phyloP scores from a whole-genome alignment of 768 basidiomycete genomes.

The Leccinellum rugosiceps region DNA sequence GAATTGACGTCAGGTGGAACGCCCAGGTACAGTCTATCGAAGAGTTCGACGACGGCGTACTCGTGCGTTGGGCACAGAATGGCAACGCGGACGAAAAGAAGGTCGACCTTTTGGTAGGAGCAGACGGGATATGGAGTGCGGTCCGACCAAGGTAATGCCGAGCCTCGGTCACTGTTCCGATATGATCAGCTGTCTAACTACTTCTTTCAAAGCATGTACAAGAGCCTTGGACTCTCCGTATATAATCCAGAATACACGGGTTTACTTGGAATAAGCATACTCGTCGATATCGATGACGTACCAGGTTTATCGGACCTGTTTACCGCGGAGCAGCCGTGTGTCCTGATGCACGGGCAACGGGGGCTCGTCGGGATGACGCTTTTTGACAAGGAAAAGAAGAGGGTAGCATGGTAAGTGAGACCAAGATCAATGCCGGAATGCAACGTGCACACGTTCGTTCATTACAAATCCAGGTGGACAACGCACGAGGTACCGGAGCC shows the following conservation, averaged over 20 bases:
- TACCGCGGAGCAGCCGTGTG: constrained; percentile 22
- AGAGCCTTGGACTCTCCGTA: constrained; percentile 13
- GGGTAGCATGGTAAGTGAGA: constrained; percentile 23
- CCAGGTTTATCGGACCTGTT: constrained; percentile 21
- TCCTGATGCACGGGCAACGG: constrained; percentile 27
- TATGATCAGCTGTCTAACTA: background rate
- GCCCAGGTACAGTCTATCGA: constrained; percentile 23
- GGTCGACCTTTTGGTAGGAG: constrained; percentile 31
- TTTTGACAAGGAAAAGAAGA: constrained; percentile 25
- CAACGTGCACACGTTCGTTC: background rate
- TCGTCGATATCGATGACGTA: constrained; percentile 17
- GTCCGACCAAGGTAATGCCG: constrained; percentile 21
- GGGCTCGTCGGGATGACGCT: constrained; percentile 28
- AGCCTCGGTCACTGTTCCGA: background rate
- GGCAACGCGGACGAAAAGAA: constrained; percentile 20
- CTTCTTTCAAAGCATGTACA: constrained; percentile 20
- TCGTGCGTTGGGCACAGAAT: constrained; percentile 26
- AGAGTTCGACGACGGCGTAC: constrained; percentile 22
- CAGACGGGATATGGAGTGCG: constrained; percentile 32
- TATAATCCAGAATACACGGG: constrained; percentile 30
- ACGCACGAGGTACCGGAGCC: constrained; percentile 26
- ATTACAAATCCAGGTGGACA: constrained; percentile 24
- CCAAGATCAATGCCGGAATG: background rate
- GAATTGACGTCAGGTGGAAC: constrained; percentile 21
- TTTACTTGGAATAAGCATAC: constrained; percentile 21